Conservation (phyloP, 73 alveolate genomes). For the Uronychia binucleata region DNA sequence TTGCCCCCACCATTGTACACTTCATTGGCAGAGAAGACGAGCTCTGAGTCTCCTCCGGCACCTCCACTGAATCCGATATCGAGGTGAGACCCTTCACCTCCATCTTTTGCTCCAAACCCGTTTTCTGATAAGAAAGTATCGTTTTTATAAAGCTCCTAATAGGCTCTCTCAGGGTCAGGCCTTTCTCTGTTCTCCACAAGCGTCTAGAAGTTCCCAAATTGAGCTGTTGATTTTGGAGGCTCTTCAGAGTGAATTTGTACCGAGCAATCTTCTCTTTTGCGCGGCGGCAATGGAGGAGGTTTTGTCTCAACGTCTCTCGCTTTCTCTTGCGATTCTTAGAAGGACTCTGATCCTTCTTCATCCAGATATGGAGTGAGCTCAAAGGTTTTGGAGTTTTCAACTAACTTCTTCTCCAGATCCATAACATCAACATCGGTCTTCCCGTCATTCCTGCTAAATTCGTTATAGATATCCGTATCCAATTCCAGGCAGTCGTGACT, state of each 20-base stretch:
- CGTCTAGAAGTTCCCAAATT: background rate
- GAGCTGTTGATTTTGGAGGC: background rate
- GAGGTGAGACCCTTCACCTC: background rate
- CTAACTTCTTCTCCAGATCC: background rate
- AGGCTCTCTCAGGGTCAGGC: background rate
- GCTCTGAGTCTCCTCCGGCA: background rate
- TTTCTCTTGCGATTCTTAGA: too few species aligned
- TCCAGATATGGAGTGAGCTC: too few species aligned
- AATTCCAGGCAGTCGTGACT: background rate
- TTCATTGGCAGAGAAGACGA: background rate
- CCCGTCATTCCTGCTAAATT: background rate
- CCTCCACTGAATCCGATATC: background rate
- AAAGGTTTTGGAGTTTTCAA: background rate
- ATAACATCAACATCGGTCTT: background rate
- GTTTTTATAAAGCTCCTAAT: background rate
- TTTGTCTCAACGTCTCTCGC: too few species aligned
- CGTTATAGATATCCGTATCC: background rate
- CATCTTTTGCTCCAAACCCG: background rate
- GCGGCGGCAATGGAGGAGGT: too few species aligned
- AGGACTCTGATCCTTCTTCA: too few species aligned
- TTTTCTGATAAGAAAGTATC: background rate
- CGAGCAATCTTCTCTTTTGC: too few species aligned
- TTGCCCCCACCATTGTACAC: background rate
- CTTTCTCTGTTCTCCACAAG: background rate
- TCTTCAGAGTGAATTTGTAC: background rate